Conservation (phyloP, 305 asterid species). For the Rubia peregrina region DNA sequence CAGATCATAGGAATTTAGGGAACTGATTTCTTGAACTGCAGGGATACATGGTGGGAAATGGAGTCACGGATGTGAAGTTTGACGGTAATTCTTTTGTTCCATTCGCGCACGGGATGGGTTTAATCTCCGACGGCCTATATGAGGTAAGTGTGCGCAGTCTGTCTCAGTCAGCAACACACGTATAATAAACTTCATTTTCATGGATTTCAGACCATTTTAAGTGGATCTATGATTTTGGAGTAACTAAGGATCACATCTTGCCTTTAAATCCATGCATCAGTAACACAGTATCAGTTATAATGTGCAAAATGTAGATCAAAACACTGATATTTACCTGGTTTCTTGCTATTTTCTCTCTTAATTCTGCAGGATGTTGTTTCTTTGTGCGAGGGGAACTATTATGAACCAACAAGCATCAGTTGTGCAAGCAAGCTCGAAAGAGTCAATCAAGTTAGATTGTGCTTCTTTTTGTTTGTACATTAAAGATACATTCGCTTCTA, state of each 20-base stretch:
- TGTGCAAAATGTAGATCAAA: background rate
- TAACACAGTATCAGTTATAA: background rate
- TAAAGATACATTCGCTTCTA: background rate
- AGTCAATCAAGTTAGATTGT: constrained; percentile 48
- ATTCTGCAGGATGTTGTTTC: constrained; percentile 48
- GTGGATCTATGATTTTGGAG: background rate
- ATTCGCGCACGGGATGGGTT: constrained; percentile 94
- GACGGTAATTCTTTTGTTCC: constrained; percentile 93
- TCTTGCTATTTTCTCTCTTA: background rate
- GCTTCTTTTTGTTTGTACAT: background rate
- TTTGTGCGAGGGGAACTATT: constrained; percentile 60
- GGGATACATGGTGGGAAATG: constrained; percentile 99
- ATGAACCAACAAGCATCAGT: constrained; percentile 32
- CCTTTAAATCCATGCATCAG: too few relatives aligned
- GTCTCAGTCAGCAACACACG: background rate
- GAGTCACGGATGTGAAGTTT: constrained; percentile 58
- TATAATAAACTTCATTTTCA: background rate
- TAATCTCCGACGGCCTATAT: constrained; percentile 67
- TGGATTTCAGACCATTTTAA: background rate
- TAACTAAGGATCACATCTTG: too few relatives aligned
- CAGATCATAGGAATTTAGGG: constrained; percentile 2
- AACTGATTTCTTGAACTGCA: constrained; percentile 33
- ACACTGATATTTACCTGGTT: background rate
- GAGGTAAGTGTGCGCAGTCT: constrained; percentile 27
- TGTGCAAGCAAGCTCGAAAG: constrained; percentile 45